phyloP scores from a whole-genome alignment of 495 filamentous ascomycete genomes.

The Xylaria sp. region DNA sequence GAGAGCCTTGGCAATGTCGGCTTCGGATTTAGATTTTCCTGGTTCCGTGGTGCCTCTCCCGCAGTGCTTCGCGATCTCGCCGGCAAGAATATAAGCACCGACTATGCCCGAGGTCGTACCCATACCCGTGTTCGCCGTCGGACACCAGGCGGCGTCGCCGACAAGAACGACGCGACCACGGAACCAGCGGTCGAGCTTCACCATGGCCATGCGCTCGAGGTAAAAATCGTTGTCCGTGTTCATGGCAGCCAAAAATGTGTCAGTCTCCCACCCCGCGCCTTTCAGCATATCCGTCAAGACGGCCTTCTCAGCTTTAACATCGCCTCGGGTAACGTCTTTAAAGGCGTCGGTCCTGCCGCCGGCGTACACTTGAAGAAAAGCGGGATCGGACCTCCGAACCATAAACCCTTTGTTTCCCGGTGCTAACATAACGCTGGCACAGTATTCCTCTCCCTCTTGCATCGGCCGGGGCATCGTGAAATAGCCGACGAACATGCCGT shows the following conservation, averaged over 20 bases:
- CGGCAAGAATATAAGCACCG: slow-evolving; percentile 61
- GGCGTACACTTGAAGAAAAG: slow-evolving; percentile 50
- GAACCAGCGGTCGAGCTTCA: slow-evolving; percentile 51
- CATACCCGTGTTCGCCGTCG: slow-evolving; percentile 55
- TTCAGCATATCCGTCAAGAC: slow-evolving; percentile 46
- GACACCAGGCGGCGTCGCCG: slow-evolving; percentile 61
- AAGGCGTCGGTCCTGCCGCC: slow-evolving; percentile 38
- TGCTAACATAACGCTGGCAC: slow-evolving; percentile 44
- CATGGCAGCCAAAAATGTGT: slow-evolving; percentile 49
- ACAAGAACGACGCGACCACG: slow-evolving; percentile 52
- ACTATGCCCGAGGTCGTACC: slow-evolving; percentile 55
- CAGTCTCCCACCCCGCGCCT: slow-evolving; percentile 53
- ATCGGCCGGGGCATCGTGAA: slow-evolving; percentile 49
- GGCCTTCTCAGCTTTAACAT: slow-evolving; percentile 49
- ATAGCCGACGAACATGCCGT: slow-evolving; percentile 41
- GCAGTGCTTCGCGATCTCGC: slow-evolving; percentile 53
- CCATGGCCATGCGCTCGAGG: slow-evolving; percentile 50
- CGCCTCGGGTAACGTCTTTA: slow-evolving; percentile 34
- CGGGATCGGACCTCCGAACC: slow-evolving; percentile 46
- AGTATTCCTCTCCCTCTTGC: slow-evolving; percentile 44
- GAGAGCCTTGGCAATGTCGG: slow-evolving; percentile 29
- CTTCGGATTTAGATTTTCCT: background rate
- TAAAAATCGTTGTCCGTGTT: slow-evolving; percentile 56
- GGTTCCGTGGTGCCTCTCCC: slow-evolving; percentile 3
- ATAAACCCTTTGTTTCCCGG: slow-evolving; percentile 46